Evolutionary conservation across 139 green algal species (phyloP), one percentile per base, ranked within the genome.

Genomic region (Chlorella sp.): DNA sequence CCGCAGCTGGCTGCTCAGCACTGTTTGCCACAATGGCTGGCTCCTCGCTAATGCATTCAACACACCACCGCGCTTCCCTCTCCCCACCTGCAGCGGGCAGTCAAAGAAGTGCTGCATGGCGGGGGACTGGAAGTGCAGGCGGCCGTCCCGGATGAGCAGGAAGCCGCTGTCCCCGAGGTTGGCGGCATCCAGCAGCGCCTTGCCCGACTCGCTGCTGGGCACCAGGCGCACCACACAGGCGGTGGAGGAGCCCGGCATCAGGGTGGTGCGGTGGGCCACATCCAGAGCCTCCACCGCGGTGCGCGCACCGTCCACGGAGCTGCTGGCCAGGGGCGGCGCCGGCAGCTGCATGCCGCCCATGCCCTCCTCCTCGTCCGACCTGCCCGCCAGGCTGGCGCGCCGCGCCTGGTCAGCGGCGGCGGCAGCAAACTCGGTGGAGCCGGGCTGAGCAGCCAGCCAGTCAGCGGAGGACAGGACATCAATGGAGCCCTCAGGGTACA

Each of bases 31-130:
- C n/a, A n/a, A n/a, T n/a, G n/a, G n/a, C n/a, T n/a, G n/a, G n/a
- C n/a, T n/a, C n/a, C n/a, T n/a, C n/a, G n/a, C n/a, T n/a, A n/a
- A n/a, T n/a, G n/a, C n/a, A n/a, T n/a, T n/a, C n/a, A n/a, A n/a
- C n/a, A n/a, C n/a, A n/a, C n/a, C n/a, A n/a, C n/a, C n/a, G n/a
- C n/a, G n/a, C n/a, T n/a, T n/a, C n/a, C n/a, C n/a, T n/a, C n/a
- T n/a, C 25, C 72, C 70, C 30, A 81, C 51, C 87, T 98, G 95
- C 92, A 91, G 98, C 21, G 97, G 97, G 79, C 97, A 99, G 92
- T 99, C 98, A 91, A 99, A 99, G 83, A 89, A 90, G 89, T 99
- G 97, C 90, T 99, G 95, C 92, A 98, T 95, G 72, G 92, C 87
- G 16, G 94, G 95, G 3, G 92, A 96, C 84, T 94, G 91, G 93